Evolutionary conservation across 2,329 filamentous ascomycete genomes (phyloP), one percentile per base, ranked within the genome.

Genomic region (Trichoderma arundinaceum): DNA sequence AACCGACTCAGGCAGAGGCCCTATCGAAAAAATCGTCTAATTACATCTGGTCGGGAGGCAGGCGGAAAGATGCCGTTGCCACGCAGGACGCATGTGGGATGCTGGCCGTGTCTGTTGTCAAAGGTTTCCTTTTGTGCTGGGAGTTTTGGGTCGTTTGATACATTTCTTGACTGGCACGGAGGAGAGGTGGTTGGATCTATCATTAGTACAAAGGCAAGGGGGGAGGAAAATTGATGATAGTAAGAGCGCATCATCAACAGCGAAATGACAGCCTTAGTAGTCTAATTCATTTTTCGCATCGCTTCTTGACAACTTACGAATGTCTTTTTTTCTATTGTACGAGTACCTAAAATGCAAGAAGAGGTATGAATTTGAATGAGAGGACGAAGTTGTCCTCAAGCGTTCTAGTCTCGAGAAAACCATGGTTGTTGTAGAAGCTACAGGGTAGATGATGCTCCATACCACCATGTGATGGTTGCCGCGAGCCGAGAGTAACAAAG

Each of bases 141-240:
- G 49, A 44, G 49, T 52, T 28, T 28, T 62, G 38, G 38, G 28
- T 32, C 38, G 15, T 44, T 62, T 35, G 48, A 12, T 53, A 28
- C 44, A 60, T 62, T 62, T 48, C 59, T 53, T 53, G 39, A 53
- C 48, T 43, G 39, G 48, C 49, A 53, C 48, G 9, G 48, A 12
- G 13, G 9, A 22, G 1, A 7, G 41, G 54, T n/a, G 10, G 59
- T 44, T 48, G 44, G 35, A 12, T 60, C 15, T 39, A 41, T 41
- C 35, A 41, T 41, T n/a, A 13, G 35, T 6, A 41, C 22, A n/a
- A n/a, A 28, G 13, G 35, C 22, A 19, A 41, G 33, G 52, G 8
- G 35, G 38, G 39, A 33, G 58, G 35, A 38, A 52, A 33, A 51
- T 17, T 38, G 58, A 52, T 43, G 22, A 43, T 43, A 41, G 56